Base-by-base conservation (phyloP, 1,139 yeast genomes). In the Pichia sp. region DNA sequence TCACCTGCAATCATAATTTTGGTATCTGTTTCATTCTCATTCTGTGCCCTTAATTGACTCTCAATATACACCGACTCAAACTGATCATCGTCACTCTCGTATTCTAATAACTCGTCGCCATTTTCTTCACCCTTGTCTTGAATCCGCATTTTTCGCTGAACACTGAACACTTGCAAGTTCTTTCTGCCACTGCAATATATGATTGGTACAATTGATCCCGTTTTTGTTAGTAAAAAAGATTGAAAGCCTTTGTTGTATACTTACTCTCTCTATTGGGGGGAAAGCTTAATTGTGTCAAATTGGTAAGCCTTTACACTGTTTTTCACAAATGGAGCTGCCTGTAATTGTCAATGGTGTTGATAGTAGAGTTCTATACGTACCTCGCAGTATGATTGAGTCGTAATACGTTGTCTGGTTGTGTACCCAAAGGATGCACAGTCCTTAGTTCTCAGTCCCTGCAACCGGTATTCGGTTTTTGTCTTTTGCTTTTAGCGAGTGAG, bases 81-180 rank as follows among this genome's bases (percentile, higher is more conserved):
- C 14, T 22, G 10, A 8, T 40, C 38, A 3, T 25, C 33, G 16
- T 39, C 37, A 39, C 41, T 39, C 16, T 38, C 43, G 13, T 37
- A 37, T 22, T 34, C 43, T 19, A 40, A n/a, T 17, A 34, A 23
- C 22, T 39, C 42, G 6, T 36, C 40, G 3, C 9, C 4, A 6
- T 19, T 24, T 9, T 28, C 6, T 13, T 25, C 16, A 25, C 8
- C n/a, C n/a, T 23, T 11, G 12, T 23, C 26, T n/a, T 15, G n/a
- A 13, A 23, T 23, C 22, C 22, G 8, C n/a, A 11, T 11, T n/a
- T 23, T 23, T 11, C n/a, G n/a, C n/a, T 23, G 14, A 23, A n/a
- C 12, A 8, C 7, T 6, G 4, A 7, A 5, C 14, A 23, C 15
- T 23, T 23, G 3, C 13, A n/a, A 23, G 12, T 23, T 6, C 26